These are phyloP conservation scores for Naegleria lovaniensis DNA, from an alignment of 208 protist genomes.

Conservation along the genomic window DNA sequence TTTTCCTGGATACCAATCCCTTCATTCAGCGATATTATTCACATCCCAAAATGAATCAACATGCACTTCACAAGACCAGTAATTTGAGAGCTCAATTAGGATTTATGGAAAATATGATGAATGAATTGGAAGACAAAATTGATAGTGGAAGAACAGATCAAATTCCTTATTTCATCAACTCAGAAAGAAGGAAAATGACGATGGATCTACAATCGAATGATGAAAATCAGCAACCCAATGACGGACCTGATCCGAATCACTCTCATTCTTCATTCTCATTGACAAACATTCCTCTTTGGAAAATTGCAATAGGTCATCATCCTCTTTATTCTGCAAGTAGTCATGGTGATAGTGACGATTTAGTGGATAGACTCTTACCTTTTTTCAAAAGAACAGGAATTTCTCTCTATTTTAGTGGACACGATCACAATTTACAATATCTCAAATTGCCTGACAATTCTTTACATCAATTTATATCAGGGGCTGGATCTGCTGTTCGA, in stretches of 20 bases:
- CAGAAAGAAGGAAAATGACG: neutral
- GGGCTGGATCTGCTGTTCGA: neutral
- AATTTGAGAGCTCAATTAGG: neutral
- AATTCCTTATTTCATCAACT: neutral
- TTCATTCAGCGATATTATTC: neutral
- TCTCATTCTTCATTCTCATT: no score
- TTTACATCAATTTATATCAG: neutral
- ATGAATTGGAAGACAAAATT: neutral
- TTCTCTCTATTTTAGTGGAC: neutral
- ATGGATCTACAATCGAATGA: neutral
- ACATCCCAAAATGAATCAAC: constrained; percentile 1
- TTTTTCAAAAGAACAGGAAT: neutral
- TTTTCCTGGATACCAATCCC: neutral
- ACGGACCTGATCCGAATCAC: neutral
- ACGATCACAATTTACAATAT: neutral
- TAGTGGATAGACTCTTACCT: neutral
- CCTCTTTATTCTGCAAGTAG: neutral
- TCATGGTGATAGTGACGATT: neutral
- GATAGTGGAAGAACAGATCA: neutral
- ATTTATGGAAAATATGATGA: neutral
- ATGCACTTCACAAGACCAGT: neutral
- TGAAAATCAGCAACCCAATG: no score
- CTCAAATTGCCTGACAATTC: neutral
- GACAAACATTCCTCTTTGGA: neutral
- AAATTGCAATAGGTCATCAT: neutral